phyloP scores from a whole-genome alignment of 2,329 filamentous ascomycete species.

The Colletotrichum tofieldiae region DNA sequence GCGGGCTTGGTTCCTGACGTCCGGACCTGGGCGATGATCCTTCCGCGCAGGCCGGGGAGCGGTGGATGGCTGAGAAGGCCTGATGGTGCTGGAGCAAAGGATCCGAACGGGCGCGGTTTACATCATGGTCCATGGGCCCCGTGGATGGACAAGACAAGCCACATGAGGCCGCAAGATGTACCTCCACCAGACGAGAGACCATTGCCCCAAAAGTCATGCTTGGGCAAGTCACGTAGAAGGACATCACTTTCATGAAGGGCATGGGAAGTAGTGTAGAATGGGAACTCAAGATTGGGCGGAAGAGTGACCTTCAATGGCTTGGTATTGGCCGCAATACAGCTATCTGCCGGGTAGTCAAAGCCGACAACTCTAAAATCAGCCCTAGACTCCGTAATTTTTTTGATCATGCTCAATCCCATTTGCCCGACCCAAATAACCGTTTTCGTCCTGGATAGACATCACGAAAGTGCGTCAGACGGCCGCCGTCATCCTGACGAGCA shows the following conservation, averaged over 20 bases:
- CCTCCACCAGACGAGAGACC: not conserved
- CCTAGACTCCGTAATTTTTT: conserved; percentile 45
- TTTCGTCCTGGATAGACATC: conserved; percentile 40
- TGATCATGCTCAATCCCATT: conserved; percentile 44
- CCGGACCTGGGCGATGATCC: not conserved
- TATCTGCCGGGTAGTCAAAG: conserved; percentile 45
- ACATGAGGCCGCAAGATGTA: not conserved
- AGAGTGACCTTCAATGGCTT: conserved; percentile 45
- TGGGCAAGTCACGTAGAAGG: not conserved
- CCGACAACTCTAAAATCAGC: conserved; percentile 45
- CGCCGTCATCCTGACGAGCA: not conserved
- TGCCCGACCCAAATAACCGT: conserved; percentile 42
- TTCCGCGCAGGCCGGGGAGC: not conserved
- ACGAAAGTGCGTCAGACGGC: conserved; percentile 19
- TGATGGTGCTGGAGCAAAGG: not conserved
- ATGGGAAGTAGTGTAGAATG: not conserved
- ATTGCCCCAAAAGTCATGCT: not conserved
- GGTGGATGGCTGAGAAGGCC: not conserved
- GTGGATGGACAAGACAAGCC: not conserved
- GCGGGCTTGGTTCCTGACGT: not conserved
- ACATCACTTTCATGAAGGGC: conserved; percentile 1
- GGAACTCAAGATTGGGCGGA: conserved; percentile 40
- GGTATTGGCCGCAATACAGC: conserved; percentile 44
- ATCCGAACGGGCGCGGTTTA: not conserved
- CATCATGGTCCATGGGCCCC: not conserved